Evolutionary conservation across 768 basidiomycete genomes (phyloP), one percentile per base, ranked within the genome.

Genomic region (Leccinellum rugosiceps): DNA sequence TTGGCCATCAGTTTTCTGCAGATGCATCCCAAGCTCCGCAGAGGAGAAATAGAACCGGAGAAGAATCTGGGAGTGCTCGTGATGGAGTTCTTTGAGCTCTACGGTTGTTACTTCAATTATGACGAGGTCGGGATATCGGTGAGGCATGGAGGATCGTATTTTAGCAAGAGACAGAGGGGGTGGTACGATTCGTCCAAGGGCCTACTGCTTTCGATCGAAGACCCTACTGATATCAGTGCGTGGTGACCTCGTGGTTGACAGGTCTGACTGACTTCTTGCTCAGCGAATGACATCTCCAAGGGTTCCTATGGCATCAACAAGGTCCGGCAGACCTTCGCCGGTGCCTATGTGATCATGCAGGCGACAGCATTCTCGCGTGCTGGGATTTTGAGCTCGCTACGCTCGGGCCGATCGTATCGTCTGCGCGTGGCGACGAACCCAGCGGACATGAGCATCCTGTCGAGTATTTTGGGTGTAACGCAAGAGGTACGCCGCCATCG

Each of bases 51-150:
- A 28, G 86, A 95, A 63, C 84, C 94, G 0, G 84, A 86, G 62
- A 78, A 83, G 65, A 98, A 98, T 67, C 78, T 98, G 10, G 97
- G 97, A 2, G 90, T 95, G n/a, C 76, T 99, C 54, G 81, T 97
- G 46, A 83, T 98, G 79, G 97, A 99, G 73, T 98, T 98, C 70
- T 97, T 98, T 67, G 95, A 98, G 77, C 78, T 96, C 13, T 98
- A 98, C 70, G 96, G 95, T 15, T 77, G 80, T 50, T 85, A 86
- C 70, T 98, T 98, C 81, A 94, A 95, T 71, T 97, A 93, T 63
- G 83, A 88, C 53, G 86, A 91, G 66, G 85, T 88, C 17, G 96
- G 96, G 9, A 92, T 99, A 61, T 94, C 92, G 13, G 71, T 98
- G 21, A 81, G 88, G 41, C 82, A 91, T 34, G 92, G 94, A 3